These are phyloP conservation scores for Candida taoyuanica DNA, from an alignment of 805 yeast species.

Conservation along the genomic window DNA sequence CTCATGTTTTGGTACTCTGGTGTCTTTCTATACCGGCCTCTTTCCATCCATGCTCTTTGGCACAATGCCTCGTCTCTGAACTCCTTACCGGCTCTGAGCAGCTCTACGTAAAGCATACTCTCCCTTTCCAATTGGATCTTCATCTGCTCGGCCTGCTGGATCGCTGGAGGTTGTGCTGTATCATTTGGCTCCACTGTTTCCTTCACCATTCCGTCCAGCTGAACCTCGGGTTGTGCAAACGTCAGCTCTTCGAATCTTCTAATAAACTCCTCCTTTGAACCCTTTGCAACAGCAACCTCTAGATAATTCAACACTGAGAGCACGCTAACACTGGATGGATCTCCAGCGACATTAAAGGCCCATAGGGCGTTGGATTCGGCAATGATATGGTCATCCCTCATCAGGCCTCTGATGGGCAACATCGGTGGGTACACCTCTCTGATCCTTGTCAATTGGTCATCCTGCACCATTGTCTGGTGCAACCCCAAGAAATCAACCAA, in stretches of 20 bases:
- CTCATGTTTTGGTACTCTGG: slow-evolving; percentile 39
- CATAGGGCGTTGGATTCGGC: slow-evolving; percentile 80
- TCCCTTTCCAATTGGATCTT: slow-evolving; percentile 18
- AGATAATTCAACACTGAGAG: slow-evolving; percentile 48
- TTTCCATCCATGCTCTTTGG: slow-evolving; percentile 65
- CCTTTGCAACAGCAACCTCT: slow-evolving; percentile 38
- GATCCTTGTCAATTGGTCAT: slow-evolving; percentile 15
- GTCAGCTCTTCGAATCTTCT: slow-evolving; percentile 34
- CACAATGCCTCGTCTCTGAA: slow-evolving; percentile 55
- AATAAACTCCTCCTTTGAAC: slow-evolving; percentile 33
- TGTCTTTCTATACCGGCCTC: slow-evolving; percentile 69
- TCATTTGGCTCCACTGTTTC: slow-evolving; percentile 13
- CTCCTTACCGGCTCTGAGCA: slow-evolving; percentile 49
- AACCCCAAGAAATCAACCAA: slow-evolving; percentile 36
- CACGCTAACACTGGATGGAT: slow-evolving; percentile 39
- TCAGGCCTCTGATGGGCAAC: slow-evolving; percentile 51
- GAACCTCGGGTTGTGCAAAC: slow-evolving; percentile 25
- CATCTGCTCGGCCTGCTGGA: slow-evolving; percentile 5
- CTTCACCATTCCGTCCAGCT: slow-evolving; percentile 10
- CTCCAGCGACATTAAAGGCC: slow-evolving; percentile 43
- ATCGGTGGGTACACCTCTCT: slow-evolving; percentile 52
- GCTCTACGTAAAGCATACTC: slow-evolving; percentile 17
- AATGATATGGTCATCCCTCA: slow-evolving; percentile 39
- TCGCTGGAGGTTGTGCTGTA: slow-evolving; percentile 15
- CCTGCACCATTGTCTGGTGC: slow-evolving; percentile 14